These are phyloP conservation scores for Metschnikowia baotianmanensis DNA, from an alignment of 805 yeast genomes.

Conservation along the genomic window DNA sequence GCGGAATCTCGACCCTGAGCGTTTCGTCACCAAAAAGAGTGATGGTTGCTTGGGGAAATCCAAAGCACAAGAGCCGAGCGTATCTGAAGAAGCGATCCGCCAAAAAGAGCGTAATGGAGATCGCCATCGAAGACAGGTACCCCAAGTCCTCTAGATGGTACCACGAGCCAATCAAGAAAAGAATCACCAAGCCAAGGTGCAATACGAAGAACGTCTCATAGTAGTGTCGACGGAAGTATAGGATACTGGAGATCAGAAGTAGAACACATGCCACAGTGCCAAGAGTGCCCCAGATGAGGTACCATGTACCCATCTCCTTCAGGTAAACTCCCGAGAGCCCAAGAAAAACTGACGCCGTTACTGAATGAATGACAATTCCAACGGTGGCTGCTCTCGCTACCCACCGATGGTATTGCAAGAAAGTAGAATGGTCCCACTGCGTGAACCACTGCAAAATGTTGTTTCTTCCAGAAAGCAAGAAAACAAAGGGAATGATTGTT, in stretches of 20 bases:
- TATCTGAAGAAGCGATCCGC: slow-evolving; percentile 38
- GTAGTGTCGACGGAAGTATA: slow-evolving; percentile 45
- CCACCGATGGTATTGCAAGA: slow-evolving; percentile 65
- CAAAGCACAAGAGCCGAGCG: slow-evolving; percentile 30
- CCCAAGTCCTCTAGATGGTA: slow-evolving; percentile 53
- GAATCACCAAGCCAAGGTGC: slow-evolving; percentile 39
- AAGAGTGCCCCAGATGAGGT: slow-evolving; percentile 32
- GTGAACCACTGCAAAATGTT: slow-evolving; percentile 60
- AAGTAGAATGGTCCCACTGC: slow-evolving; percentile 60
- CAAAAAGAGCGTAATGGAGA: slow-evolving; percentile 37
- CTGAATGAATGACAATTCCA: slow-evolving; percentile 50
- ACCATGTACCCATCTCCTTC: slow-evolving; percentile 6
- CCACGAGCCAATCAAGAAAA: slow-evolving; percentile 54
- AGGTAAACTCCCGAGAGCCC: not conserved
- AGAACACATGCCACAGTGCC: slow-evolving; percentile 33
- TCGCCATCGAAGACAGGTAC: slow-evolving; percentile 30
- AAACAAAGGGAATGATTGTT: slow-evolving; percentile 49
- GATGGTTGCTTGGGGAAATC: slow-evolving; percentile 34
- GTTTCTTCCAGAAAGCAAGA: slow-evolving; percentile 67
- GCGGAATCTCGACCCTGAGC: slow-evolving; percentile 44
- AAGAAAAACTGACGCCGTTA: slow-evolving; percentile 21
- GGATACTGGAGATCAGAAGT: slow-evolving; percentile 44
- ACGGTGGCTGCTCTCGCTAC: slow-evolving; percentile 49
- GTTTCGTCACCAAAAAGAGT: slow-evolving; percentile 40
- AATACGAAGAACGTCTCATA: slow-evolving; percentile 54